Evolutionary conservation across 2,329 filamentous ascomycete genomes (phyloP).

Genomic region (Graphilbum ipis-grandicollis): DNA sequence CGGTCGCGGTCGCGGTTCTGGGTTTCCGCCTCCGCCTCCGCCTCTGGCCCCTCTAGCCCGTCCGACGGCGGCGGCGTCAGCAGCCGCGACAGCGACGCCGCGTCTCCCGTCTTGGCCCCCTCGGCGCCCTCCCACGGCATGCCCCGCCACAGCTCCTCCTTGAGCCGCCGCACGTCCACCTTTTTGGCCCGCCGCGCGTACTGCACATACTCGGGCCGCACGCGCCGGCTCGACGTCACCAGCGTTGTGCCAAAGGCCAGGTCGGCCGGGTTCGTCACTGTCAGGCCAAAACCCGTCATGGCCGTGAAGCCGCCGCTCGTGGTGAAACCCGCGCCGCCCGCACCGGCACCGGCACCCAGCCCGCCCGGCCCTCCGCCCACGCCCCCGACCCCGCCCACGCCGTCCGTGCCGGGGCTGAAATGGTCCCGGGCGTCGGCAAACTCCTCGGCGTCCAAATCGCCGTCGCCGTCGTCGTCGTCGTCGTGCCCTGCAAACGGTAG

Average conservation of each 20-base stretch:
- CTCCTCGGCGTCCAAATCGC: conserved; percentile 41
- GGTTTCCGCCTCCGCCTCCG: no score
- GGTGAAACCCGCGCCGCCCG: no score
- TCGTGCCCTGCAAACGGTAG: conserved; percentile 50
- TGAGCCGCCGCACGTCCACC: conserved; percentile 50
- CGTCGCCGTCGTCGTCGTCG: conserved; percentile 56
- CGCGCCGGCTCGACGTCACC: conserved; percentile 44
- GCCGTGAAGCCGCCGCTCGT: conserved; percentile 22
- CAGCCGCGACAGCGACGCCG: conserved; percentile 6
- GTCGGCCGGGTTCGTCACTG: conserved; percentile 24
- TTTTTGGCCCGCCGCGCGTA: conserved; percentile 56
- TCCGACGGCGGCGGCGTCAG: conserved; percentile 8
- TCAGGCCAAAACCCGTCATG: conserved; percentile 24
- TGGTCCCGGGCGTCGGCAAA: conserved; percentile 71
- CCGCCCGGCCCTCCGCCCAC: conserved; percentile 23
- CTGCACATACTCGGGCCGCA: conserved; percentile 52
- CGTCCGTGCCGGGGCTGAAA: conserved; percentile 49
- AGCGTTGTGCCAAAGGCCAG: conserved; percentile 47
- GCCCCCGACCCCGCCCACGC: conserved; percentile 5
- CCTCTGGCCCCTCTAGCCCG: no score
- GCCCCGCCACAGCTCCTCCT: conserved; percentile 54
- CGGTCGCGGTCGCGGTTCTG: background rate
- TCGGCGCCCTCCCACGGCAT: conserved; percentile 31
- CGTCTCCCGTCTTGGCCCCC: background rate
- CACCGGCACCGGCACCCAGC: no score